Evolutionary conservation across 768 basidiomycete genomes (phyloP).

Genomic region (Phylloporus sp.): DNA sequence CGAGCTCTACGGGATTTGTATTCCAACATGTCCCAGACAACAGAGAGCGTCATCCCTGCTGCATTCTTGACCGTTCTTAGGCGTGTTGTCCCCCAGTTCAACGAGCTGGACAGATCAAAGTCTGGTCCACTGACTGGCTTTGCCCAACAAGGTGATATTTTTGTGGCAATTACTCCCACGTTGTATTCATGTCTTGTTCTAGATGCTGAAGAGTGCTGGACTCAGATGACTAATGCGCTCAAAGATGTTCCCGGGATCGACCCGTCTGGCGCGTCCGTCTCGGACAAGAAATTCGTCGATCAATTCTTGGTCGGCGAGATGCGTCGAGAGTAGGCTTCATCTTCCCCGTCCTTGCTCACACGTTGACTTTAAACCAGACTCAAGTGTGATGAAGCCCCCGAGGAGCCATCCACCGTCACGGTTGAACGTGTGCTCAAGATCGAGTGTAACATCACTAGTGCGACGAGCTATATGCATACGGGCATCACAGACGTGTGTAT

Average conservation of each 20-base stretch:
- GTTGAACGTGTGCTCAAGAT: constrained; percentile 81
- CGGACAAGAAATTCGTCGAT: constrained; percentile 62
- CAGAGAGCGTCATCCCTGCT: constrained; percentile 68
- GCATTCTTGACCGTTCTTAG: constrained; percentile 69
- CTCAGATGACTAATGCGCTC: constrained; percentile 66
- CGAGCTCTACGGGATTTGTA: constrained; percentile 69
- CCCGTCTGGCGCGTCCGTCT: constrained; percentile 26
- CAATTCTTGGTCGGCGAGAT: constrained; percentile 80
- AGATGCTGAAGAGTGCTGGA: constrained; percentile 93
- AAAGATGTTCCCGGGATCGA: constrained; percentile 59
- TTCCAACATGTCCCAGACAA: constrained; percentile 66
- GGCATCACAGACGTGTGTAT: constrained; percentile 75
- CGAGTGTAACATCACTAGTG: constrained; percentile 85
- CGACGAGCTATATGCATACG: constrained; percentile 84
- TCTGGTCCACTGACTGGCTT: constrained; percentile 45
- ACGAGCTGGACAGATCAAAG: constrained; percentile 56
- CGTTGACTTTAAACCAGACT: constrained; percentile 47
- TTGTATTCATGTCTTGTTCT: constrained; percentile 4
- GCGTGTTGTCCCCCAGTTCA: constrained; percentile 85
- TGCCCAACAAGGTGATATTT: constrained; percentile 68
- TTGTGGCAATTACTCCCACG: neutral
- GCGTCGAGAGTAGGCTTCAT: constrained; percentile 52
- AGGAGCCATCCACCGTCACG: constrained; percentile 63
- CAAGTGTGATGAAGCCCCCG: constrained; percentile 76
- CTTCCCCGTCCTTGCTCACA: neutral